Conservation (phyloP, 768 basidiomycete species). For the Podaxis pistillaris region DNA sequence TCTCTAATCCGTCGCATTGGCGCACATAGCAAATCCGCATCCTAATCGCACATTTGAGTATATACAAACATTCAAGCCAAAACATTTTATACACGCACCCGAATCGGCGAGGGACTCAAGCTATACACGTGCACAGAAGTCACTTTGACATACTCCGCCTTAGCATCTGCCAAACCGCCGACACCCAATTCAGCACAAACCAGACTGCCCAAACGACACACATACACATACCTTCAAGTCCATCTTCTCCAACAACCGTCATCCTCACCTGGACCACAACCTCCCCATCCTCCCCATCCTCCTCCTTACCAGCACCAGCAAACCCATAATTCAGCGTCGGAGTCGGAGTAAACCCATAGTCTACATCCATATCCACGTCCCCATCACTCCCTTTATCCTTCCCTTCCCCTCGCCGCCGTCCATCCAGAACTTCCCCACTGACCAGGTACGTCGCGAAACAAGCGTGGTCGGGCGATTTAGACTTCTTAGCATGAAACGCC, state of each 20-base stretch:
- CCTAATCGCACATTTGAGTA: constrained; percentile 28
- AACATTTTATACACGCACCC: constrained; percentile 38
- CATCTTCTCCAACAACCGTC: constrained; percentile 59
- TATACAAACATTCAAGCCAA: constrained; percentile 5
- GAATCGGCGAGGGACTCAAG: constrained; percentile 61
- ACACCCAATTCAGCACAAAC: neutral
- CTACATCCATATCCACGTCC: constrained; percentile 29
- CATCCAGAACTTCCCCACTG: constrained; percentile 45
- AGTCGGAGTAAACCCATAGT: constrained; percentile 27
- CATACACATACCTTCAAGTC: constrained; percentile 56
- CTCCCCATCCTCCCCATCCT: constrained; percentile 26
- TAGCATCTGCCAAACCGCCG: constrained; percentile 42
- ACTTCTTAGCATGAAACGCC: constrained; percentile 45
- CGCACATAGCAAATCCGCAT: constrained; percentile 42
- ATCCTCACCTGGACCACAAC: constrained; percentile 41
- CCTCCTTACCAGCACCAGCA: constrained; percentile 16
- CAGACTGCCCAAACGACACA: neutral
- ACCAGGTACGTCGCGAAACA: constrained; percentile 71
- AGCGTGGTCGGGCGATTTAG: constrained; percentile 37
- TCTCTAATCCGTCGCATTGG: constrained; percentile 37
- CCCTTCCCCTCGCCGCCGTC: neutral
- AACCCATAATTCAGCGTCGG: neutral
- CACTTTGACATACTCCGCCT: constrained; percentile 50
- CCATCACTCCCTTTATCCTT: neutral
- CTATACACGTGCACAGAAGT: constrained; percentile 67